Conservation (phyloP, 2,329 filamentous ascomycete genomes). For the Microthyrium microscopicum region DNA sequence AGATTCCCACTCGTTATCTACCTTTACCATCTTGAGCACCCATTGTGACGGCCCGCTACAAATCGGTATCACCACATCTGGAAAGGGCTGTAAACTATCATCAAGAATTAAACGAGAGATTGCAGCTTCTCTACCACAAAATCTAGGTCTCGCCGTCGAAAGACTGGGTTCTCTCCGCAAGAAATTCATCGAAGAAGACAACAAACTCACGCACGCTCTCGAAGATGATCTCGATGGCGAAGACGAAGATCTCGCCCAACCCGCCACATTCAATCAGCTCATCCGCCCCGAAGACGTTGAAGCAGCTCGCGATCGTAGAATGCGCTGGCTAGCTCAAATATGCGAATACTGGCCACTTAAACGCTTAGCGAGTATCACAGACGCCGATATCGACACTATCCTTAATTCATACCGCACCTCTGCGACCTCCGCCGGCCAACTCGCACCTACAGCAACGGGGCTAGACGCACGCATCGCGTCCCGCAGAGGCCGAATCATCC, state of each 20-base stretch:
- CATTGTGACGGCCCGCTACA: conserved; percentile 83
- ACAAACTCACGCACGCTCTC: conserved; percentile 24
- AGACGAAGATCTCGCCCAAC: conserved; percentile 53
- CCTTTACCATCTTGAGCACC: conserved; percentile 77
- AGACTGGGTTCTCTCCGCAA: conserved; percentile 45
- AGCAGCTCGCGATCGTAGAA: conserved; percentile 60
- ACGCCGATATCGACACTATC: conserved; percentile 61
- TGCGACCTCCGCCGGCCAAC: conserved; percentile 14
- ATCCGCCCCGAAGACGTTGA: conserved; percentile 58
- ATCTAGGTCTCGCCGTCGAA: conserved; percentile 61
- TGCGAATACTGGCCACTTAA: conserved; percentile 97
- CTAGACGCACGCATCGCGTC: conserved; percentile 13
- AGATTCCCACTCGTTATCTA: conserved; percentile 72
- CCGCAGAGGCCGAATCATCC: conserved; percentile 55
- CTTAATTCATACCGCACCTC: conserved; percentile 49
- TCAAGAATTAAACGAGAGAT: conserved; percentile 81
- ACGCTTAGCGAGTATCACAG: conserved; percentile 60
- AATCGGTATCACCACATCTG: conserved; percentile 89
- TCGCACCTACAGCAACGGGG: conserved; percentile 8
- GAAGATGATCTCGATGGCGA: conserved; percentile 26
- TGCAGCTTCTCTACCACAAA: conserved; percentile 56
- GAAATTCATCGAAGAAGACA: conserved; percentile 25
- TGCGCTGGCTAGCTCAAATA: conserved; percentile 87
- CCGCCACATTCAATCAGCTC: conserved; percentile 68
- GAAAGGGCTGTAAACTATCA: conserved; percentile 83